Base-by-base conservation (phyloP, 345 rosid species). In the Populus deltoides region DNA sequence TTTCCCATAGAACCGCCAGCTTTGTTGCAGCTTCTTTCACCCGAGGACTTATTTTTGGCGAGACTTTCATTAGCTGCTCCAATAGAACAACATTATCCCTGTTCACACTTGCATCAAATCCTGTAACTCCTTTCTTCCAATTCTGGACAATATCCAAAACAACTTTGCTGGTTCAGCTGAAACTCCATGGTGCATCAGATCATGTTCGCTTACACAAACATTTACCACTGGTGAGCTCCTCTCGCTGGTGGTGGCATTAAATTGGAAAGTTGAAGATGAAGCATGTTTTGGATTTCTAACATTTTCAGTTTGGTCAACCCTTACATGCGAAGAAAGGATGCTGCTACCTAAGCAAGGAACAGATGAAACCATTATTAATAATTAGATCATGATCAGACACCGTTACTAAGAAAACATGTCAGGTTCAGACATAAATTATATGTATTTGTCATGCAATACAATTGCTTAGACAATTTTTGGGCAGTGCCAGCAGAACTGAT, bases 1-100 rank as follows among this genome's bases (percentile, higher is more conserved):
- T 45, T 79, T 76, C 85, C 88, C 89, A 90, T 68, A 33, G 65
- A 38, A 38, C 25, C 8, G 89, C 88, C 8, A 85, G 75, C 36
- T 55, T 74, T 65, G 29, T 72, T 22, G 87, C 82, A 55, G 76
- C 84, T 43, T 36, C 74, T 62, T 76, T 76, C 57, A 86, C 81
- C 18, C 25, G 72, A 71, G 83, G 79, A 25, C 73, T 65, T 39
- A 85, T 59, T 25, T n/a, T 5, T 6, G 77, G 84, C 5, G 81
- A 74, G 66, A 87, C 22, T 29, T 66, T 35, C 80, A 81, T 75
- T 22, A 87, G 72, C 62, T 82, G 83, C 61, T 86, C 85, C 76
- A 86, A 71, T 45, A 85, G 53, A 29, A 86, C 27, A 49, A 81
- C 71, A 24, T 31, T 63, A 25, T 24, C 35, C 68, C 78, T 78